Evolutionary conservation across 257 asterid species (phyloP), one percentile per base, ranked within the genome.

Genomic region (Petunia secreta): DNA sequence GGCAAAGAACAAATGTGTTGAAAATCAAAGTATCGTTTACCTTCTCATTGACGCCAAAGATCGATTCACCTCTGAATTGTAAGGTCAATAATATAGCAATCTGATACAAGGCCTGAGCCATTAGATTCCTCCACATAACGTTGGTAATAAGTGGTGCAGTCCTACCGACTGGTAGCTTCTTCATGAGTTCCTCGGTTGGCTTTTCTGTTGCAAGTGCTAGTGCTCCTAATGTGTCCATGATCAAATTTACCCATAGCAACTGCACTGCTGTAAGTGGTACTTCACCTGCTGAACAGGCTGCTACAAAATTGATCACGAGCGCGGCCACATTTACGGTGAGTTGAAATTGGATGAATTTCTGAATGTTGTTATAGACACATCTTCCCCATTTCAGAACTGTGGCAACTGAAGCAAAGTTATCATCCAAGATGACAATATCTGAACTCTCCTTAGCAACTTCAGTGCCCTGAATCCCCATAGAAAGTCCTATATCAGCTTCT

Each of bases 401-500:
- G 39, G 78, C 91, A 55, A 92, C 88, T 2, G 98, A 89, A 13
- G 94, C 82, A 2, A 91, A 92, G 6, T 89, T 89, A 34, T 87
- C 94, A 10, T 92, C 97, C 80, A 93, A 54, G 81, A 93, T 93
- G 39, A 92, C 92, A 4, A 92, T 89, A 78, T 93, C 98, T 0
- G 97, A 93, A 69, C 92, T 87, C 74, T 89, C 91, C 73, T 92
- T 89, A 0, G 96, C 94, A 1, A 92, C 96, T 77, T 92, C 92
- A 0, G 93, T 91, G 13, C 92, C 95, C 16, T 91, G 94, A 41
- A 89, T 89, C 8, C 97, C 98, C 94, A 91, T 91, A 0, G 95
- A 89, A 11, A 91, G 93, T 3, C 94, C 93, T 63, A 93, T 83
- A 34, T 93, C 97, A 2, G 96, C 92, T 80, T 90, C 97, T 48